Evolutionary conservation across 2,329 filamentous ascomycete species (phyloP), one percentile per base, ranked within the genome.

Genomic region (Penicillium sp.): DNA sequence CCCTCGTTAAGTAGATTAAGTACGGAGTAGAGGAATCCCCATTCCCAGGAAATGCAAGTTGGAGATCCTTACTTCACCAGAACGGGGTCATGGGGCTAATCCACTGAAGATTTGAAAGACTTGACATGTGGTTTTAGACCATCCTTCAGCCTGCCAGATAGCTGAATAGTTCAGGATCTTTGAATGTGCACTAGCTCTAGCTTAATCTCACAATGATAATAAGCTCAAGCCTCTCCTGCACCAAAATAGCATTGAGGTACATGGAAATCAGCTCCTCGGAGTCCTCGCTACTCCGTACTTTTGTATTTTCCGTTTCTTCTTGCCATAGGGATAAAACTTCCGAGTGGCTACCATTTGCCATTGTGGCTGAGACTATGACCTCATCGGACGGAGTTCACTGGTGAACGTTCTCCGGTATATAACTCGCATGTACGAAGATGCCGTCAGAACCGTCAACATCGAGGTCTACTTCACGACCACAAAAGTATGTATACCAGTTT

Each of bases 1-100:
- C 13, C 16, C 10, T 18, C 14, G 31, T 38, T 48, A 39, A 33
- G 25, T 46, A 28, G 18, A 39, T 49, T n/a, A n/a, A 5, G 19
- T 22, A 22, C 19, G 3, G 35, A 57, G 52, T 38, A 16, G 44
- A 52, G 30, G 37, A 40, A 50, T 35, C 47, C 55, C 53, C 45
- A 47, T 45, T 61, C 54, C 58, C 58, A 59, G 58, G 58, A 60
- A 55, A 61, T 61, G 58, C 58, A 58, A 27, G 57, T 39, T 25
- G 58, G n/a, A 52, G 57, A 61, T 61, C 57, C 14, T 46, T 49
- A 36, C 33, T 40, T 46, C 18, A 18, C 29, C 25, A n/a, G 33
- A 51, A 42, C 28, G 3, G 36, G 34, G 7, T 19, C 18, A 37
- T 41, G 46, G 35, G 46, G 50, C 31, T 35, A 19, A 10, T 25